phyloP scores from a whole-genome alignment of 1,139 yeast species.

The Kodamaea fungicola region DNA sequence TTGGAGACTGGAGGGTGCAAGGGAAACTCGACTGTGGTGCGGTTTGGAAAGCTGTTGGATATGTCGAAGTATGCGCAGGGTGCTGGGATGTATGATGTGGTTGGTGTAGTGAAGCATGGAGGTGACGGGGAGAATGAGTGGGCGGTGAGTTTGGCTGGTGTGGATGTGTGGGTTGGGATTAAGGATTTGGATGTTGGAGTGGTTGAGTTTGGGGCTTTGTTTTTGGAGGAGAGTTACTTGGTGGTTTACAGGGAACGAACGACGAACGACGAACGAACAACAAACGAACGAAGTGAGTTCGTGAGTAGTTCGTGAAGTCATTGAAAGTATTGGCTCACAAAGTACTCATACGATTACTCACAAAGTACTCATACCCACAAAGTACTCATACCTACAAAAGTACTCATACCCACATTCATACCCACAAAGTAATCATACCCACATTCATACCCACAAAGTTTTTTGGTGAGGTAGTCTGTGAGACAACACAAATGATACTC shows the following conservation, averaged over 20 bases:
- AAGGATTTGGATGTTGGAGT: slow-evolving; percentile 46
- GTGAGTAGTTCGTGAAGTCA: too few relatives aligned
- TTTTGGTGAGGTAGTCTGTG: too few relatives aligned
- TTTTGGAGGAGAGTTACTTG: slow-evolving; percentile 54
- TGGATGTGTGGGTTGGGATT: slow-evolving; percentile 55
- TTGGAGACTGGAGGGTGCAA: slow-evolving; percentile 29
- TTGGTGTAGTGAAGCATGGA: slow-evolving; percentile 53
- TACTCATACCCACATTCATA: too few relatives aligned
- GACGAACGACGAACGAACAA: background rate
- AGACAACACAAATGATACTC: too few relatives aligned
- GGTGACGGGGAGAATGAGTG: slow-evolving; percentile 33
- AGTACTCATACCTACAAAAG: too few relatives aligned
- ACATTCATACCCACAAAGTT: too few relatives aligned
- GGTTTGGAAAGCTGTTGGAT: slow-evolving; percentile 49
- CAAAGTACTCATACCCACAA: too few relatives aligned
- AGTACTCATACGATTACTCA: too few relatives aligned
- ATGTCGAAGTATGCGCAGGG: slow-evolving; percentile 26
- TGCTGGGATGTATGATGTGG: slow-evolving; percentile 38
- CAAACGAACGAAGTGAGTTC: background rate
- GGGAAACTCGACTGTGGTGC: slow-evolving; percentile 63
- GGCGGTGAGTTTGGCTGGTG: slow-evolving; percentile 48
- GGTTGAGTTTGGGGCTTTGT: slow-evolving; percentile 56
- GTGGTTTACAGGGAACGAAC: slow-evolving; percentile 4
- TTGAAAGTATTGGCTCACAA: too few relatives aligned
- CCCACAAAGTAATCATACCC: too few relatives aligned